phyloP scores from a whole-genome alignment of 2,329 filamentous ascomycete genomes.

The Myrmaecium sp. region DNA sequence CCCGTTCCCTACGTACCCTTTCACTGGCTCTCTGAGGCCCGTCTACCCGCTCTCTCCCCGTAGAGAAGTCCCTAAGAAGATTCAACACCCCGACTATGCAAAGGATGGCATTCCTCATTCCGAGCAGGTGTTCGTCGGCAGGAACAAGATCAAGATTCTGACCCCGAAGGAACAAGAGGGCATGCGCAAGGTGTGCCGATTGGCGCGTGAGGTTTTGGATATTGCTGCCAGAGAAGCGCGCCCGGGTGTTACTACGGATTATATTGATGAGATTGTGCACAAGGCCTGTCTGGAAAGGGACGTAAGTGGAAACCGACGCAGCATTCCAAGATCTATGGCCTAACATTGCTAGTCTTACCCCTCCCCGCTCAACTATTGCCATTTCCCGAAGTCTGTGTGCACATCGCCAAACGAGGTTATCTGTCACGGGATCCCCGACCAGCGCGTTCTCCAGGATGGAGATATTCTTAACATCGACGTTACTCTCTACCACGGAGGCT shows the following conservation, averaged over 20 bases:
- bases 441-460: slow-evolving; percentile 71
- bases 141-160: slow-evolving; percentile 70
- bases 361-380: slow-evolving; percentile 84
- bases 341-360: slow-evolving; percentile 59
- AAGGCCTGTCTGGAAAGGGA: slow-evolving; percentile 86
- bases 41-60: slow-evolving; percentile 43
- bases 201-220: slow-evolving; percentile 84
- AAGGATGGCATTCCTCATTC: slow-evolving; percentile 59
- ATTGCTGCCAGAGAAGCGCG: slow-evolving; percentile 68
- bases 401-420: slow-evolving; percentile 95
- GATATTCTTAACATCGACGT: slow-evolving; percentile 98
- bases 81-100: slow-evolving; percentile 76
- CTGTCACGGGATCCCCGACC: slow-evolving; percentile 94
- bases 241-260: slow-evolving; percentile 90
- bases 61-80: slow-evolving; percentile 52
- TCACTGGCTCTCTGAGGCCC: slow-evolving; percentile 65
- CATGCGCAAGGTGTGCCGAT: slow-evolving; percentile 81
- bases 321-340: slow-evolving; percentile 4
- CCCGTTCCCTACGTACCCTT: slow-evolving; percentile 77
- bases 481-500: slow-evolving; percentile 82
- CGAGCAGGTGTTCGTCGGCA: slow-evolving; percentile 46
- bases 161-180: slow-evolving; percentile 65
- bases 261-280: slow-evolving; percentile 89
- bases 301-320: slow-evolving; percentile 35
- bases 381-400: slow-evolving; percentile 96